A percentile compares a stretch with the other conserved stretches of the same genome.
These are phyloP conservation scores for Verticillium tricorpus DNA, from an alignment of 2,329 filamentous ascomycete genomes.

Conservation along the genomic window DNA sequence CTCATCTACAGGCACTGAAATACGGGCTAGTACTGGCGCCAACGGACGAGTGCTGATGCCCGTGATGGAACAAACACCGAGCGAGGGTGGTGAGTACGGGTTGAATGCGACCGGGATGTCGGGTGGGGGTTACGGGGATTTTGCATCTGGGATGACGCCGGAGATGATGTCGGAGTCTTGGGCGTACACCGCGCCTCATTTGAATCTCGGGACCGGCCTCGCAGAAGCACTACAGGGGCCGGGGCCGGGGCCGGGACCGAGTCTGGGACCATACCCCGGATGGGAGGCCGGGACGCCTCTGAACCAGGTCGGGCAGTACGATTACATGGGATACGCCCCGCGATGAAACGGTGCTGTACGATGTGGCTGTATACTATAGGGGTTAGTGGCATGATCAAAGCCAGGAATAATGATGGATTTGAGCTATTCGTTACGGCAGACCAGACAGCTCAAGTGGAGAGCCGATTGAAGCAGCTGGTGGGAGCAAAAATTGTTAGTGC, in stretches of 20 bases:
- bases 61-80: constrained; percentile 8
- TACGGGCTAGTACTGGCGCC: constrained; percentile 3
- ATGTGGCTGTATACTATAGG: background rate
- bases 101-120: background rate
- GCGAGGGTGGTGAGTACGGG: background rate
- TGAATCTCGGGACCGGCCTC: background rate
- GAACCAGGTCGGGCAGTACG: constrained; percentile 6
- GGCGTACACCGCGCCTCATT: background rate
- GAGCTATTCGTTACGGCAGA: too few relatives aligned
- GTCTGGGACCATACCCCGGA: background rate
- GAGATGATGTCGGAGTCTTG: constrained; percentile 8
- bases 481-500: background rate
- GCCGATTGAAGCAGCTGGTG: background rate
- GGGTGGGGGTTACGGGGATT: background rate
- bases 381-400: background rate
- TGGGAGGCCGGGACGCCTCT: background rate
- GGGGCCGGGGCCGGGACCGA: background rate
- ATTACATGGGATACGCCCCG: constrained; percentile 6
- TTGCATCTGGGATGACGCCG: constrained; percentile 4
- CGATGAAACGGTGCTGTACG: background rate
- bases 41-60: constrained; percentile 7
- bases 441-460: background rate
- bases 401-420: background rate
- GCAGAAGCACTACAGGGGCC: background rate
- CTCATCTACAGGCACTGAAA: constrained; percentile 10